A percentile compares a stretch with the other conserved stretches of the same genome.
phyloP scores from a whole-genome alignment of 352 stramenopile species.

The Phytophthora parvispora region DNA sequence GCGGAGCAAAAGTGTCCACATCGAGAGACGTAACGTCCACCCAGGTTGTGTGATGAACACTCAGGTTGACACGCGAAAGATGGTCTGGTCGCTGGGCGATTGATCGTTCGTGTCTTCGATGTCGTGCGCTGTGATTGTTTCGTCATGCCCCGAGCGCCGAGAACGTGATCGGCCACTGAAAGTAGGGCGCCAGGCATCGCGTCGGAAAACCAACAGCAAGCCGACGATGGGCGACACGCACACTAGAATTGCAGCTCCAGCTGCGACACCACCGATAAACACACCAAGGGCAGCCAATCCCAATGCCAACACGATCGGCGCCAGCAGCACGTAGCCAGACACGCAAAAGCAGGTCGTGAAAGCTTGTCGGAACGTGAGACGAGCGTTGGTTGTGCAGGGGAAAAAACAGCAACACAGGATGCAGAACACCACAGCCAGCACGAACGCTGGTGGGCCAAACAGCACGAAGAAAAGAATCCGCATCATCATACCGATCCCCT shows the following conservation, averaged over 20 bases:
- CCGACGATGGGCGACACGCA: slow-evolving; percentile 40
- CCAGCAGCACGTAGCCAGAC: slow-evolving; percentile 63
- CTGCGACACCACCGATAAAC: slow-evolving; percentile 30
- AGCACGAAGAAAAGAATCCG: slow-evolving; percentile 71
- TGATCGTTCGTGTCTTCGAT: slow-evolving; percentile 40
- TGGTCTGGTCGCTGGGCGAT: slow-evolving; percentile 38
- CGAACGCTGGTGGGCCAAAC: slow-evolving; percentile 70
- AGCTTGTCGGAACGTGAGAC: slow-evolving; percentile 58
- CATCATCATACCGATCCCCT: slow-evolving; percentile 43
- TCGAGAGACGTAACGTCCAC: neutral
- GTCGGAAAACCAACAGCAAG: slow-evolving; percentile 30
- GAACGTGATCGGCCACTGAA: slow-evolving; percentile 18
- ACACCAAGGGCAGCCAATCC: slow-evolving; percentile 38
- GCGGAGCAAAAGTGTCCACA: slow-evolving; percentile 1
- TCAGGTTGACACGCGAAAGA: slow-evolving; percentile 34
- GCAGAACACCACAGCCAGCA: slow-evolving; percentile 63
- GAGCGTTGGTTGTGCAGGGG: slow-evolving; percentile 57
- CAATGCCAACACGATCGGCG: slow-evolving; percentile 48
- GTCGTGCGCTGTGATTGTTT: slow-evolving; percentile 29
- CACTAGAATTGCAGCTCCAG: slow-evolving; percentile 36
- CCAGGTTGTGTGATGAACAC: neutral
- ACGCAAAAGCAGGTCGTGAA: slow-evolving; percentile 79
- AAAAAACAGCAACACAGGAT: slow-evolving; percentile 75
- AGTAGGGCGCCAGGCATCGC: slow-evolving; percentile 10
- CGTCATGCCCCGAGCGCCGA: slow-evolving; percentile 7